phyloP scores from a whole-genome alignment of 2,329 filamentous ascomycete species.

The Monosporascus cannonballus region DNA sequence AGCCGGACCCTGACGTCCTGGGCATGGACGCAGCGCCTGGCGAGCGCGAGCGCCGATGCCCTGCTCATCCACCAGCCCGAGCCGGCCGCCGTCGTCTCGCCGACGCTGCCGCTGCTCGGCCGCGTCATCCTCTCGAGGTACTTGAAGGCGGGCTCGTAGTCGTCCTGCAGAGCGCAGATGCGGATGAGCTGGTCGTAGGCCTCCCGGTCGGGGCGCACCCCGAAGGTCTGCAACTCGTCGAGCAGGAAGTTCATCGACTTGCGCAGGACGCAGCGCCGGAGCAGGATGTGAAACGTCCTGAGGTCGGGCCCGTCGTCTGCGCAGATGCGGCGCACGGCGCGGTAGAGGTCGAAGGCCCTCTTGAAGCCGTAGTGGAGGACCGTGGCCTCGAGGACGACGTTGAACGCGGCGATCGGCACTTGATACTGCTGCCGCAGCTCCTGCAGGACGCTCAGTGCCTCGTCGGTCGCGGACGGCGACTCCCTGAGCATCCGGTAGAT shows the following conservation, averaged over 20 bases:
- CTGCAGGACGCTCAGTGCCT: conserved; percentile 52
- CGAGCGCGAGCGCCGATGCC: conserved; percentile 26
- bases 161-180: conserved; percentile 25
- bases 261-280: conserved; percentile 19
- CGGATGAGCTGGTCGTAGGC: conserved; percentile 28
- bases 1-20: conserved; percentile 27
- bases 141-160: conserved; percentile 28
- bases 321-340: conserved; percentile 29
- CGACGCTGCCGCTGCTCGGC: not conserved
- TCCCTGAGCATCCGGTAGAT: conserved; percentile 52
- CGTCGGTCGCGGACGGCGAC: conserved; percentile 37
- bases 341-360: conserved; percentile 30
- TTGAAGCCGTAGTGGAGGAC: conserved; percentile 16
- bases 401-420: conserved; percentile 33
- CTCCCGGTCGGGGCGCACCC: conserved; percentile 21
- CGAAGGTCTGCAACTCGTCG: conserved; percentile 32
- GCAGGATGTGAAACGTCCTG: conserved; percentile 30
- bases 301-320: conserved; percentile 25
- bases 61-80: conserved; percentile 26
- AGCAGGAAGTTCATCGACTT: conserved; percentile 28
- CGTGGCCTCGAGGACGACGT: conserved; percentile 34
- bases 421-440: conserved; percentile 37
- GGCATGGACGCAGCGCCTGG: conserved; percentile 26
- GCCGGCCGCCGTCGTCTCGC: conserved; percentile 5
- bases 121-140: conserved; percentile 23